Conservation (phyloP, 345 rosid genomes). For the Populus pruinosa region DNA sequence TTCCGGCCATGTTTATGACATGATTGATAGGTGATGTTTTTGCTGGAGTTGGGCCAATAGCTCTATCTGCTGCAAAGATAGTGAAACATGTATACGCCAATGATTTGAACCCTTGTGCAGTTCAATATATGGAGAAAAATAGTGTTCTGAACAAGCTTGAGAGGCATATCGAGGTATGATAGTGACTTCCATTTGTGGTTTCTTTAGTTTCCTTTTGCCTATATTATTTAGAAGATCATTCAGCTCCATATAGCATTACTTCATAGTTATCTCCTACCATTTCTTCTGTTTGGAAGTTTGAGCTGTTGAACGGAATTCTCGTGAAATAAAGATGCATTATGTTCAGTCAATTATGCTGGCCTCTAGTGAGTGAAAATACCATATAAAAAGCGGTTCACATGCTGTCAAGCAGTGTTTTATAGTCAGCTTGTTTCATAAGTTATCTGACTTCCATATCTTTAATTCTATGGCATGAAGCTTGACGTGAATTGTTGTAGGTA, state of each 20-base stretch:
- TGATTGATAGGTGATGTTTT: constrained; percentile 74
- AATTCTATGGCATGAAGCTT: not conserved
- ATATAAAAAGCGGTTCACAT: no score
- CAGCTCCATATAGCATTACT: not conserved
- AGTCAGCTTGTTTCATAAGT: no score
- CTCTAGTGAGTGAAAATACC: no score
- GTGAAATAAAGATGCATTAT: no score
- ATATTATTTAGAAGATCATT: not conserved
- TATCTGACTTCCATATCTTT: not conserved
- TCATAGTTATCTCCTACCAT: no score
- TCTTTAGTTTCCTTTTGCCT: not conserved
- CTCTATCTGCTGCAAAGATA: constrained; percentile 75
- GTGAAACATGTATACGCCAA: constrained; percentile 85
- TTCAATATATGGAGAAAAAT: constrained; percentile 73
- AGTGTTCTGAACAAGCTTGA: constrained; percentile 73
- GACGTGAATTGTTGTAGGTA: not conserved
- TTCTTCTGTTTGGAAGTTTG: no score
- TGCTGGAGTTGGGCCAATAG: constrained; percentile 79
- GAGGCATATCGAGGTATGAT: constrained; percentile 59
- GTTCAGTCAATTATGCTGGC: no score
- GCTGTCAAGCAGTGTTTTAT: no score
- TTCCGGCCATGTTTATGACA: constrained; percentile 6
- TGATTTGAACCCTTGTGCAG: constrained; percentile 81
- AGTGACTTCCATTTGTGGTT: not conserved
- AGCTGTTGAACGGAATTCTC: no score